Evolutionary conservation across 345 rosid genomes (phyloP), one percentile per base, ranked within the genome.

Genomic region (Eucalyptus erythrocorys): DNA sequence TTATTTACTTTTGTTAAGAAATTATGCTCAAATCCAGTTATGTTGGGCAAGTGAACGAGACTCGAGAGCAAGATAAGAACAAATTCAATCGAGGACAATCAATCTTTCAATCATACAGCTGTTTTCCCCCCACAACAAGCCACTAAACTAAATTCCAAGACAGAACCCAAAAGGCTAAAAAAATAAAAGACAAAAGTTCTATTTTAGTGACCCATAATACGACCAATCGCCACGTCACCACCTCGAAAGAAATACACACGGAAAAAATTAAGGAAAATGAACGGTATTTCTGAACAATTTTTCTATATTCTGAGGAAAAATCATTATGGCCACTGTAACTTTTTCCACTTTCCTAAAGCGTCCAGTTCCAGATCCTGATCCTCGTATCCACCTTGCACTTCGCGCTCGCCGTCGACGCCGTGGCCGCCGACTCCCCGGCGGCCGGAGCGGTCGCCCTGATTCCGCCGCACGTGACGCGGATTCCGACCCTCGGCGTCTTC

Each of bases 281-380:
- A 21, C 47, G 4, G 47, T 24, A 6, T 21, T 76, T 76, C 43
- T 76, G 84, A 6, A 40, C 47, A 40, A 21, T 10, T 76, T 76
- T 76, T 40, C 13, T 6, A 40, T 76, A 76, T 40, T 22, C 82
- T 40, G 47, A 37, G 82, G 22, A 19, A 76, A 37, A 61, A 30
- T 55, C 24, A 24, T 5, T 21, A 19, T 6, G 30, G 24, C 47
- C 47, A 21, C 84, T 3, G 61, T 84, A 61, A 84, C 32, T 45
- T 88, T 88, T 34, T 2, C n/a, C 10, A 15, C 48, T 48, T 42
- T 22, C 15, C 86, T 89, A 89, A 4, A 93, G 32, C 76, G 90
- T 92, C 94, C 93, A 93, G 80, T 95, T 96, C 99, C 99, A 97
- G 92, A 97, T 94, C 96, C 95, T 97, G 91, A 96, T 81, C 89